Evolutionary conservation across 768 basidiomycete genomes (phyloP).

Genomic region (Trametopsis cervina): DNA sequence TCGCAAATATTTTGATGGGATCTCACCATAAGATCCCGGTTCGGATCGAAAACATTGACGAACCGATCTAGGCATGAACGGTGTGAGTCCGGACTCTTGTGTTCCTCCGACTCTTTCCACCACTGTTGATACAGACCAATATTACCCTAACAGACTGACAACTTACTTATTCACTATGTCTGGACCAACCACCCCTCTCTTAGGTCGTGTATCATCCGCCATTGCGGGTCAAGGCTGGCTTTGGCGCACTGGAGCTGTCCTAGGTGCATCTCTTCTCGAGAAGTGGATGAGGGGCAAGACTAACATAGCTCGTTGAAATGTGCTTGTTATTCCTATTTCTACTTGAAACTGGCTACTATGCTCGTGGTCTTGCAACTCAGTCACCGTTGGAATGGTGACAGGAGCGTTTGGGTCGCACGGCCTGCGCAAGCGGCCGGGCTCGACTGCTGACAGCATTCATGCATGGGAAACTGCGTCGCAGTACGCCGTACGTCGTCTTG

Average conservation of each 20-base stretch:
- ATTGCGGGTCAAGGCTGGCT: slow-evolving; percentile 15
- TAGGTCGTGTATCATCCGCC: slow-evolving; percentile 9
- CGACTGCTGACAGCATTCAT: slow-evolving; percentile 44
- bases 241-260: slow-evolving; percentile 23
- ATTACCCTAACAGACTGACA: no score
- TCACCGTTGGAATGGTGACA: slow-evolving; percentile 43
- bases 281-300: not conserved
- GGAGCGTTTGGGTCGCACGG: slow-evolving; percentile 70
- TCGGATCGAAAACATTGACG: not conserved
- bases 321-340: no score
- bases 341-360: no score
- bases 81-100: not conserved
- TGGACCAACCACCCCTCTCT: slow-evolving; percentile 21
- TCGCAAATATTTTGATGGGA: slow-evolving; percentile 4
- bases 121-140: not conserved
- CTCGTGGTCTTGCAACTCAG: no score
- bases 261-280: slow-evolving; percentile 14
- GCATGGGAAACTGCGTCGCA: slow-evolving; percentile 59
- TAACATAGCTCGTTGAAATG: not conserved
- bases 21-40: not conserved
- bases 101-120: not conserved
- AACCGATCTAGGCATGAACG: not conserved
- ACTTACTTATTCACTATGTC: slow-evolving; percentile 14
- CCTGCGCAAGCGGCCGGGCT: slow-evolving; percentile 38
- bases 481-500: slow-evolving; percentile 46